A percentile compares a stretch with the other conserved stretches of the same genome.
phyloP scores from a whole-genome alignment of 1,139 yeast species.

The Pichia sp. region DNA sequence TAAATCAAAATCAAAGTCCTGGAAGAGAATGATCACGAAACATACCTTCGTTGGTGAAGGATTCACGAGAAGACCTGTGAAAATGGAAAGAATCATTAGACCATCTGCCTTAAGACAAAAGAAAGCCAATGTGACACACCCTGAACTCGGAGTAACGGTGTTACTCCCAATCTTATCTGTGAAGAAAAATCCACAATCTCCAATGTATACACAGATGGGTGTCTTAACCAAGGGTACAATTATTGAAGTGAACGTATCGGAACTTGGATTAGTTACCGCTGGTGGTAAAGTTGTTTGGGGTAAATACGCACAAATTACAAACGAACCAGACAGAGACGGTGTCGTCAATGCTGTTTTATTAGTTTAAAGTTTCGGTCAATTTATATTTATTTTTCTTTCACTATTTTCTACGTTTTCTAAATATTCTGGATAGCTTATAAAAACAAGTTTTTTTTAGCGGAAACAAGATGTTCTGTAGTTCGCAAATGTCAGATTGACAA shows the following conservation, averaged over 20 bases:
- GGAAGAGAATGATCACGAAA: constrained; percentile 99
- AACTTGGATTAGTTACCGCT: constrained; percentile 94
- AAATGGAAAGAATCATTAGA: constrained; percentile 94
- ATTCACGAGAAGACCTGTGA: constrained; percentile 96
- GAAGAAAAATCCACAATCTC: constrained; percentile 97
- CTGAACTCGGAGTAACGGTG: constrained; percentile 92
- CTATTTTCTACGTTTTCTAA: neutral
- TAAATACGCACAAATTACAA: constrained; percentile 97
- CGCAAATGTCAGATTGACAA: no score
- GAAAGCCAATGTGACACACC: constrained; percentile 98
- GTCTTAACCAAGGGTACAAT: constrained; percentile 97
- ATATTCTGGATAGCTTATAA: neutral
- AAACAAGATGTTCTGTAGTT: no score
- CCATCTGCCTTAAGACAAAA: constrained; percentile 97
- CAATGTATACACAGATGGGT: constrained; percentile 97
- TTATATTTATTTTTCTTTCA: neutral
- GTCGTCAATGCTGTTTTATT: constrained; percentile 95
- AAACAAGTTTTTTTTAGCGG: neutral
- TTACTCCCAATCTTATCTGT: constrained; percentile 91
- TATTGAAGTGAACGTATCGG: constrained; percentile 96
- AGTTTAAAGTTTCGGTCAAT: constrained; percentile 40
- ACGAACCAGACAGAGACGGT: constrained; percentile 99
- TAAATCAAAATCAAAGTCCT: constrained; percentile 76
- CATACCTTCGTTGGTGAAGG: constrained; percentile 99
- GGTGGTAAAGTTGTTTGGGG: constrained; percentile 99